Percentiles rank a stretch among this genome's conserved stretches.
These are phyloP conservation scores for Hypoxylon subgilvum DNA, from an alignment of 495 filamentous ascomycete species.

Conservation along the genomic window DNA sequence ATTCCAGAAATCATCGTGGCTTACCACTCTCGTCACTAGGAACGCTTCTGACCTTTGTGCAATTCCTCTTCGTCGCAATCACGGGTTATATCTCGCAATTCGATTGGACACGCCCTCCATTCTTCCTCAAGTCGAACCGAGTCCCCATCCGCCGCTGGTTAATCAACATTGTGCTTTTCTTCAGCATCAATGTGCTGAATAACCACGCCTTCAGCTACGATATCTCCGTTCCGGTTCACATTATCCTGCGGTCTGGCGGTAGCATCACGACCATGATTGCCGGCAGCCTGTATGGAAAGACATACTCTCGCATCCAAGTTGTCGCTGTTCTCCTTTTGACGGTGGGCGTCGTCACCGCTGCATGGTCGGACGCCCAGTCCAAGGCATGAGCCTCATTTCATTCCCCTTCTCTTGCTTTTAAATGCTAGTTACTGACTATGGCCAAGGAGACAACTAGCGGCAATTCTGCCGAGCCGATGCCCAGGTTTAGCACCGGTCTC, in stretches of 20 bases:
- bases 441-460: constrained; percentile 41
- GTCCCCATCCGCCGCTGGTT: constrained; percentile 87
- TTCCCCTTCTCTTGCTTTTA: background rate
- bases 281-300: constrained; percentile 82
- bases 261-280: constrained; percentile 92
- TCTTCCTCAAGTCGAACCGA: constrained; percentile 75
- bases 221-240: constrained; percentile 95
- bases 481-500: constrained; percentile 74
- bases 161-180: constrained; percentile 88
- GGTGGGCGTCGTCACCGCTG: constrained; percentile 81
- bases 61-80: constrained; percentile 84
- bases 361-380: constrained; percentile 82
- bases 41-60: constrained; percentile 88
- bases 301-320: constrained; percentile 80
- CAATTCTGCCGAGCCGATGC: constrained; percentile 40
- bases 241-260: constrained; percentile 92
- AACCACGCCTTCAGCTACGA: constrained; percentile 98
- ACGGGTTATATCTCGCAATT: constrained; percentile 78
- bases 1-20: constrained; percentile 5
- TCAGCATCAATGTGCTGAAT: constrained; percentile 89
- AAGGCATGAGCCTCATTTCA: constrained; percentile 62
- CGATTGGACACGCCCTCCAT: constrained; percentile 61
- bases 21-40: constrained; percentile 54
- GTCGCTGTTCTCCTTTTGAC: constrained; percentile 81
- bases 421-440: constrained; percentile 13